Percentiles rank a stretch among this genome's conserved stretches.
Conservation (phyloP, 345 rosid species). For the Populus simonii region DNA sequence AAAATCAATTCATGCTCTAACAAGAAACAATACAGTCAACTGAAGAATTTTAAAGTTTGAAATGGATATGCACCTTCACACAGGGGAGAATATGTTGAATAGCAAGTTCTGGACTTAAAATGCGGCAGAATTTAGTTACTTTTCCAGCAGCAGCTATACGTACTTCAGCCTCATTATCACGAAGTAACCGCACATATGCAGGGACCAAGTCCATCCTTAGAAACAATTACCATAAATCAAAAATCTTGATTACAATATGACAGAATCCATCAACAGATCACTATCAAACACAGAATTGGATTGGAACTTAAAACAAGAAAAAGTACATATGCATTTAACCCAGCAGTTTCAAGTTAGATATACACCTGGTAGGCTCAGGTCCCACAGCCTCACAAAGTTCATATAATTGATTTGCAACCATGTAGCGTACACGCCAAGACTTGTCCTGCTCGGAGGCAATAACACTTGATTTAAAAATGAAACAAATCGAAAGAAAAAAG, state of each 20-base stretch:
- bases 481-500: not conserved
- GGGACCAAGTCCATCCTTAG: constrained; percentile 80
- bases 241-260: not conserved
- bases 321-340: not conserved
- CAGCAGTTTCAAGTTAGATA: constrained; percentile 3
- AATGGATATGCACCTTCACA: constrained; percentile 57
- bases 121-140: constrained; percentile 91
- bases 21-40: not conserved
- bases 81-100: constrained; percentile 83
- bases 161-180: constrained; percentile 98
- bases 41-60: not conserved
- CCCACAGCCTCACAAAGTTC: constrained; percentile 98
- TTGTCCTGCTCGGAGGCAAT: constrained; percentile 50
- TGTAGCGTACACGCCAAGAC: constrained; percentile 98
- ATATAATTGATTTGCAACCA: constrained; percentile 94
- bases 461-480: not conserved
- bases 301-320: not conserved
- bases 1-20: not conserved
- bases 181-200: constrained; percentile 87
- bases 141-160: constrained; percentile 98
- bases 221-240: not conserved
- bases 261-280: not conserved
- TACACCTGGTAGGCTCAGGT: constrained; percentile 86
- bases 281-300: not conserved
- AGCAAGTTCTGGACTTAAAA: constrained; percentile 82